Conservation (phyloP, 306 rosid genomes). For the Spatholobus suberectus region DNA sequence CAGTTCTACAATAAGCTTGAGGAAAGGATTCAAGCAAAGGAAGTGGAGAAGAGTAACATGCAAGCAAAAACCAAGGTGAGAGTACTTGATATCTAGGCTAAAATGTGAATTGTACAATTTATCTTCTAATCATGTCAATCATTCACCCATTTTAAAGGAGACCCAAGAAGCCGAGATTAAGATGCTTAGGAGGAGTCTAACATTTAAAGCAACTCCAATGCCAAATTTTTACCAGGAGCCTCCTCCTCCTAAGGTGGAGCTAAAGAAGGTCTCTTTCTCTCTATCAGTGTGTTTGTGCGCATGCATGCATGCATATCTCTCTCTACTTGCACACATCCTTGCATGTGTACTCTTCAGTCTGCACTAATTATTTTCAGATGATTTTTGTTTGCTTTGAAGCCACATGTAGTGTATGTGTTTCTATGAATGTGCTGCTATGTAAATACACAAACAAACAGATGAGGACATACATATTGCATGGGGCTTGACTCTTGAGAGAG, state of each 20-base stretch:
- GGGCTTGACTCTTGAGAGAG: conserved; percentile 22
- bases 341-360: conserved; percentile 13
- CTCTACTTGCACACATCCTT: too few relatives aligned
- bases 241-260: conserved; percentile 69
- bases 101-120: conserved; percentile 8
- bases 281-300: not conserved
- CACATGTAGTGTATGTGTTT: not conserved
- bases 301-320: not conserved
- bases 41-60: conserved; percentile 77
- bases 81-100: conserved; percentile 31
- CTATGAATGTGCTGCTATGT: not conserved
- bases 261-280: conserved; percentile 62
- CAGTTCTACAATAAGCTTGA: conserved; percentile 94
- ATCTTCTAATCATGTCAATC: conserved; percentile 15
- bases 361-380: conserved; percentile 14
- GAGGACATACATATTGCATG: not conserved
- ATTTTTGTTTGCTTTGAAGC: conserved; percentile 22
- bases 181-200: conserved; percentile 72
- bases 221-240: conserved; percentile 84
- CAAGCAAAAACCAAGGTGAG: conserved; percentile 91
- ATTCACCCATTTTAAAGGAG: conserved; percentile 62
- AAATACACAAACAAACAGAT: not conserved
- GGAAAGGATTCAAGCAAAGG: conserved; percentile 95
- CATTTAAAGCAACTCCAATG: conserved; percentile 79
- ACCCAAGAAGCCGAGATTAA: conserved; percentile 76